phyloP scores from a whole-genome alignment of 805 yeast genomes.

The Sungouiella thailandica region DNA sequence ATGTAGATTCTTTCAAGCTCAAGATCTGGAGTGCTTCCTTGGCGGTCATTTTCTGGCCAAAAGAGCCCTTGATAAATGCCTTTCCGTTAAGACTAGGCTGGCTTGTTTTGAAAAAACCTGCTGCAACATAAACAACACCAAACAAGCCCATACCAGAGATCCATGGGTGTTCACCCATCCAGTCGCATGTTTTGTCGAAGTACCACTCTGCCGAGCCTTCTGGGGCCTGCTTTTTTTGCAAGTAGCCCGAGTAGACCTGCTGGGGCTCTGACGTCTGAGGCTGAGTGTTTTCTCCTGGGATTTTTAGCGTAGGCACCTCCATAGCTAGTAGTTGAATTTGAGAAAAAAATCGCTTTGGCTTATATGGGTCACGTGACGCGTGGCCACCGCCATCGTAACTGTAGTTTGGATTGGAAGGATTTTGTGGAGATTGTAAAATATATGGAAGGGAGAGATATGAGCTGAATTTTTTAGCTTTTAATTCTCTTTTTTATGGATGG shows the following conservation, averaged over 20 bases:
- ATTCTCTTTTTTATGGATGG: too few species aligned
- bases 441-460: too few species aligned
- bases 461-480: too few species aligned
- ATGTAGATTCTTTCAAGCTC: slow-evolving; percentile 62
- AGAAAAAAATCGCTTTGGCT: background rate
- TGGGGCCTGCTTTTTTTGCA: slow-evolving; percentile 36
- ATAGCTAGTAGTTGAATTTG: slow-evolving; percentile 22
- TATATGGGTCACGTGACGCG: slow-evolving; percentile 2
- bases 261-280: slow-evolving; percentile 20
- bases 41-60: slow-evolving; percentile 85
- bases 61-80: slow-evolving; percentile 80
- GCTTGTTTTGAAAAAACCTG: slow-evolving; percentile 61
- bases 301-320: slow-evolving; percentile 52
- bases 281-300: slow-evolving; percentile 45
- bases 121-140: slow-evolving; percentile 55
- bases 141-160: slow-evolving; percentile 66
- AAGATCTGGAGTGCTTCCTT: slow-evolving; percentile 85
- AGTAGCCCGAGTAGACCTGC: slow-evolving; percentile 32
- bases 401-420: background rate
- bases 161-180: slow-evolving; percentile 74
- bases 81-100: slow-evolving; percentile 66
- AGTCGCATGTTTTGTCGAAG: slow-evolving; percentile 54
- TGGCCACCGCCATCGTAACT: background rate
- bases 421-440: background rate
- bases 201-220: slow-evolving; percentile 54